Conservation (phyloP, 78 protist species). For the Speleostelium caveatum region DNA sequence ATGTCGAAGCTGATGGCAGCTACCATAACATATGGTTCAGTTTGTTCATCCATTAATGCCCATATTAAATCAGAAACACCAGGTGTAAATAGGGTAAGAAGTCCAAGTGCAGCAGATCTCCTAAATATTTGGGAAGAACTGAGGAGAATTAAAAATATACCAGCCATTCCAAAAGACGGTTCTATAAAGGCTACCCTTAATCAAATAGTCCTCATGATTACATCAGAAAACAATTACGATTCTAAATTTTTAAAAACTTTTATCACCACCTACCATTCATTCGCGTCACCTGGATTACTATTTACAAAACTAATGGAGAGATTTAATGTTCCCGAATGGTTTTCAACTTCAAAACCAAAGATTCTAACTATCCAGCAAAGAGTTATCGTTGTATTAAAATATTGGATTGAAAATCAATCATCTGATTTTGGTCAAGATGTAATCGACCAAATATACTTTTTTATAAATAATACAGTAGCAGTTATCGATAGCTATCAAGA, state of each 20-base stretch:
- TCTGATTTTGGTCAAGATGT: conserved; percentile 78
- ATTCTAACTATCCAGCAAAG: conserved; percentile 45
- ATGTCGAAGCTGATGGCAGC: conserved; percentile 41
- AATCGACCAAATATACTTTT: conserved; percentile 51
- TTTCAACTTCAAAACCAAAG: background rate
- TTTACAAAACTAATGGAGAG: conserved; percentile 52
- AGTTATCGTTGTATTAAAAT: conserved; percentile 59
- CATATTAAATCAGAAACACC: background rate
- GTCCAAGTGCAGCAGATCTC: conserved; percentile 41
- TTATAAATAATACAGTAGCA: conserved; percentile 38
- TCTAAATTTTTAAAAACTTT: conserved; percentile 68
- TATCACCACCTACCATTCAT: conserved; percentile 71
- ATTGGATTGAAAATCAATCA: conserved; percentile 76
- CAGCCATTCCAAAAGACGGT: conserved; percentile 46
- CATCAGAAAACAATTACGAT: conserved; percentile 35
- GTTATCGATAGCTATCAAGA: conserved; percentile 42
- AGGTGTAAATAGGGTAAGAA: background rate
- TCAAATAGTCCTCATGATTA: conserved; percentile 51
- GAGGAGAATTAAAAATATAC: conserved; percentile 16
- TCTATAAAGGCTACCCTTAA: conserved; percentile 28
- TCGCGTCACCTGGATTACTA: conserved; percentile 57
- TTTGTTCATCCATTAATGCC: conserved; percentile 3
- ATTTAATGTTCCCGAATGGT: conserved; percentile 73
- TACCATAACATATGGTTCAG: conserved; percentile 45
- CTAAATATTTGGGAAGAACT: conserved; percentile 69